Base-by-base conservation (phyloP, 768 basidiomycete genomes). In the Suillus ampliporus region DNA sequence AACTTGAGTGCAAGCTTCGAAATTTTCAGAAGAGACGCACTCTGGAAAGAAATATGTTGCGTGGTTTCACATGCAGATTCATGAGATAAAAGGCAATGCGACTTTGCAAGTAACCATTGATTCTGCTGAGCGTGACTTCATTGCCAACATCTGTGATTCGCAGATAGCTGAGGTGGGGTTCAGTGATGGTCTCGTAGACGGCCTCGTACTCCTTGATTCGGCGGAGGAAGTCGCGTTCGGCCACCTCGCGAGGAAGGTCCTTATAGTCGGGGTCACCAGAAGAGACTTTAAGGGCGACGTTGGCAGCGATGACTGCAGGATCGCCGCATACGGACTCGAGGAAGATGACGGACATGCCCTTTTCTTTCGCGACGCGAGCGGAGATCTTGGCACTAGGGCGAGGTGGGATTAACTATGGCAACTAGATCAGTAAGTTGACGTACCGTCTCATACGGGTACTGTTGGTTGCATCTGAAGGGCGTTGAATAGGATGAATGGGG, bases 251-350 rank as follows among this genome's bases (percentile, higher is more conserved):
- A 1, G 91, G 89, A 76, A 86, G 91, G 69, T 93, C 89, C 71
- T 92, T 91, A 80, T 99, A 99, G 75, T 99, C 97, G 0, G 97
- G 97, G 79, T 99, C 97, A 21, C 97, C 97, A 2, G 93, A 95
- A 61, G 87, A 88, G 51, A 98, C 95, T 79, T 99, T 99, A 64
- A 99, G 84, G 9, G 93, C 95, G 47, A 99, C 89, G 71, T 99
- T 99, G 21, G 96, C 89, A 0, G 97, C 96, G 63, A 99, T 95
- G 65, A 97, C 86, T 2, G 86, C 89, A 1, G 96, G 95, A 76
- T 99, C 96, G 74, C 94, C 90, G 80, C 97, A 99, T 60, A 93
- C 78, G 1, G 94, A 95, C 79, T 99, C 97, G 52, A 99, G 86
- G 77, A 98, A 99, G 65, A 99, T 90, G 35, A 95, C 84, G 60